Base-by-base conservation (phyloP, 2,329 filamentous ascomycete genomes). In the Colletotrichum lini region DNA sequence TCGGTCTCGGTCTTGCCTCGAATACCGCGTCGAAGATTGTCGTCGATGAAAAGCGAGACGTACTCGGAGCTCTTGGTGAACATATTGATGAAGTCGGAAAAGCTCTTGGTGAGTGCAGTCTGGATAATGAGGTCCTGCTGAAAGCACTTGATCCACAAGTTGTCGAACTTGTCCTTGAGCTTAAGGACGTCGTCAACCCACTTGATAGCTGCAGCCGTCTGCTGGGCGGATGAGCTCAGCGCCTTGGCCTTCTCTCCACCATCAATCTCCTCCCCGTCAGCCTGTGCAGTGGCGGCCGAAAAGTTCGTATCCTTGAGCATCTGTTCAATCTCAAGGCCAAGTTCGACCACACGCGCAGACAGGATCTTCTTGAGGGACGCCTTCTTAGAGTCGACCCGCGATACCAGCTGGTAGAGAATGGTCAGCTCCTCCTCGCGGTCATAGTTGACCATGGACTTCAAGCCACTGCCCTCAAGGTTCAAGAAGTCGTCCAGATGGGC, bases 21-120 rank as follows among this genome's bases (percentile, higher is more conserved):
- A 80, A 98, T 93, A 4, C 95, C 95, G 76, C 96, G 93, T 84
- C 97, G 98, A 77, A 99, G 89, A 78, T 95, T 97, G 77, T 98
- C 96, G 77, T 99, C 96, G 70, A 99, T 97, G 82, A 97, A 99
- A 0, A 99, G 87, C 0, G 96, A 99, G 7, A 98, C 92, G 78
- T 94, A 98, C 79, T 99, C 96, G 1, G 96, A 94, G 76, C 93
- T 93, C 73, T 95, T 91, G 16, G 85, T 81, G 78, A 98, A 98
- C n/a, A 91, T 83, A 79, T 98, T 98, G 86, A 99, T 98, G 77
- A 98, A 97, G 18, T 97, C 93, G 1, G 93, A 89, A 76, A 98
- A 98, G 78, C 95, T 97, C 78, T 92, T 92, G 2, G 94, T 95
- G 35, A 98, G 86, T 0, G 94, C 91, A 2, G 92, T 93, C 77